Conservation (phyloP, 805 yeast species). For the Yarrowia keelungensis region DNA sequence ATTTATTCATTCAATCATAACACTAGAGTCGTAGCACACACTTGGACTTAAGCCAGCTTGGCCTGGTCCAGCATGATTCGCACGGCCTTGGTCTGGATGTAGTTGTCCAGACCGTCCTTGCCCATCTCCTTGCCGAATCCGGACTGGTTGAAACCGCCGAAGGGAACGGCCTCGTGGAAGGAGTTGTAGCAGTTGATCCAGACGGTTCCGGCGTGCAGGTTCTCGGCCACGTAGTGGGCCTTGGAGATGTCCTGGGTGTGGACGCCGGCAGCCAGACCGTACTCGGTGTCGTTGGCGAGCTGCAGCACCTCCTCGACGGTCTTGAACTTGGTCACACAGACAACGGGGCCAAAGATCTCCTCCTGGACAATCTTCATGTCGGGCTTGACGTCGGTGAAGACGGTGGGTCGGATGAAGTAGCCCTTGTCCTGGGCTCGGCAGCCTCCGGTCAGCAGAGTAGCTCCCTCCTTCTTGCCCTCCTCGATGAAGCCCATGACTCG, state of each 20-base stretch:
- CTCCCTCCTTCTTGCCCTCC: slow-evolving; percentile 82
- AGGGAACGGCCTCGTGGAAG: slow-evolving; percentile 70
- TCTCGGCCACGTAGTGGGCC: slow-evolving; percentile 69
- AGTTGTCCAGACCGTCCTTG: slow-evolving; percentile 70
- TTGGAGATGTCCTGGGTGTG: slow-evolving; percentile 71
- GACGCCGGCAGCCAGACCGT: slow-evolving; percentile 84
- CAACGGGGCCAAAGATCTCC: slow-evolving; percentile 91
- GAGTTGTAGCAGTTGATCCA: slow-evolving; percentile 75
- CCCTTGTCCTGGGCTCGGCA: slow-evolving; percentile 60
- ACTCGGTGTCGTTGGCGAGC: slow-evolving; percentile 73
- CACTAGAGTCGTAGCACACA: slow-evolving; percentile 8
- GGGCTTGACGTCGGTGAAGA: slow-evolving; percentile 73
- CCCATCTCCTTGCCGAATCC: slow-evolving; percentile 87
- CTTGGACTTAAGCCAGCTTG: slow-evolving; percentile 11
- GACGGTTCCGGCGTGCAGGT: slow-evolving; percentile 69
- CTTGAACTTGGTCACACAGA: slow-evolving; percentile 67
- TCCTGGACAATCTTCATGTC: slow-evolving; percentile 72
- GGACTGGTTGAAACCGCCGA: slow-evolving; percentile 80
- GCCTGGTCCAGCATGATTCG: slow-evolving; percentile 54
- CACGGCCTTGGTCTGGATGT: slow-evolving; percentile 78
- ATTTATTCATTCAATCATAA: slow-evolving; percentile 28
- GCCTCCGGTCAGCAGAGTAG: slow-evolving; percentile 82
- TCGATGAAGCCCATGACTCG: slow-evolving; percentile 77
- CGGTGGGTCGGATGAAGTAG: slow-evolving; percentile 74
- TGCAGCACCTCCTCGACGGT: slow-evolving; percentile 71